Percentiles rank a stretch among this genome's conserved stretches.
phyloP scores from a whole-genome alignment of 192 early-diverging fungal species.

The Powellomyces hirtus region DNA sequence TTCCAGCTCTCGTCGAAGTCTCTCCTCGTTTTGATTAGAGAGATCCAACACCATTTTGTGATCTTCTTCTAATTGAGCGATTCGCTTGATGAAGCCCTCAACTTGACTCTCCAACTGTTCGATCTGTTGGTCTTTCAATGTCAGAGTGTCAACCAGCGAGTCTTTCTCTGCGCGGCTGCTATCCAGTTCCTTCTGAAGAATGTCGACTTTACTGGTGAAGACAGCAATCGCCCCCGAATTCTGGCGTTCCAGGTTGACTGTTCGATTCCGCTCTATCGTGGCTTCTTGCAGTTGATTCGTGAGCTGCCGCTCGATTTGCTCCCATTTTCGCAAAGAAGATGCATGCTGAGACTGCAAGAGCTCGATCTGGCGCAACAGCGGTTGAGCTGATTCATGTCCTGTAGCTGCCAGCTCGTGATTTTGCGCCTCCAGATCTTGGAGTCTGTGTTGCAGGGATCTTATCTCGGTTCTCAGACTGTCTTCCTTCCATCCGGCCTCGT shows the following conservation, averaged over 20 bases:
- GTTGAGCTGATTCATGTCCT: constrained; percentile 31
- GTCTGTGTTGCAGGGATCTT: constrained; percentile 24
- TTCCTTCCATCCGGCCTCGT: constrained; percentile 49
- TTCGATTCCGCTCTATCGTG: constrained; percentile 15
- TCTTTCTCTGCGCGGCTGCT: not conserved
- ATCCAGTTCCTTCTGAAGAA: constrained; percentile 16
- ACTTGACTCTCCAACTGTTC: not conserved
- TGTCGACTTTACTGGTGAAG: not conserved
- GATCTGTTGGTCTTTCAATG: not conserved
- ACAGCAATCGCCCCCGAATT: not conserved
- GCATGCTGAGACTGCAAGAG: constrained; percentile 39
- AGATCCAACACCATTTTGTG: not conserved
- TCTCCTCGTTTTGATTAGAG: not conserved
- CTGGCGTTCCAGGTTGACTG: constrained; percentile 16
- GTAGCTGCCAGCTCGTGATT: constrained; percentile 35
- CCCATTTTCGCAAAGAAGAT: constrained; percentile 37
- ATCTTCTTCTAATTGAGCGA: not conserved
- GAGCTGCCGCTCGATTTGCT: constrained; percentile 39
- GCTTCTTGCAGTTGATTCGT: constrained; percentile 35
- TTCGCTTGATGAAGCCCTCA: not conserved
- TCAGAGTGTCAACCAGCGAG: not conserved
- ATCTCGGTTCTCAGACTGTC: constrained; percentile 42
- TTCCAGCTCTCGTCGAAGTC: constrained; percentile 3
- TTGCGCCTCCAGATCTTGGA: constrained; percentile 41
- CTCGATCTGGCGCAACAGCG: constrained; percentile 51